phyloP scores from a whole-genome alignment of 805 yeast species.

The Hanseniaspora taiwanica region DNA sequence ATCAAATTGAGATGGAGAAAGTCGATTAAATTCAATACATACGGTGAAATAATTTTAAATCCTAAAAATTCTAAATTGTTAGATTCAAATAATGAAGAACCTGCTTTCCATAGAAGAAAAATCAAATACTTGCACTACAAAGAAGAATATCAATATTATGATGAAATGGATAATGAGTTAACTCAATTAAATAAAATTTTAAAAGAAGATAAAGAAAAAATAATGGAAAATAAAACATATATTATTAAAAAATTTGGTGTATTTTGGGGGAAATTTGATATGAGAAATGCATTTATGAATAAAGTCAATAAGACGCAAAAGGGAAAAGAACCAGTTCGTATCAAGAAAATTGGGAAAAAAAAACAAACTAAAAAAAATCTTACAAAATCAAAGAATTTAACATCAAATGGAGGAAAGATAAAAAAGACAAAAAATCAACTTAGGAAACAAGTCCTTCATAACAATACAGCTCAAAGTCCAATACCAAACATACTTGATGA shows the following conservation, averaged over 20 bases:
- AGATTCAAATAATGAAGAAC: constrained; percentile 24
- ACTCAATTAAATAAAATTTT: constrained; percentile 34
- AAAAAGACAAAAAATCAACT: no score
- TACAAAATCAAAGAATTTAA: no score
- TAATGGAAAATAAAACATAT: constrained; percentile 34
- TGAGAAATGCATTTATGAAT: constrained; percentile 13
- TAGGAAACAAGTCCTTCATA: no score
- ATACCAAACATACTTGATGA: no score
- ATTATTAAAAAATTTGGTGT: constrained; percentile 75
- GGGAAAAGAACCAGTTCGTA: neutral
- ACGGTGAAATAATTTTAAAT: constrained; percentile 25
- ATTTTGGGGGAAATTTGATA: constrained; percentile 34
- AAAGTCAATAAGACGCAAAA: constrained; percentile 7
- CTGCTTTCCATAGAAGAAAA: constrained; percentile 53
- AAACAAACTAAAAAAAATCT: constrained; percentile 1
- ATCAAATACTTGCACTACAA: constrained; percentile 67
- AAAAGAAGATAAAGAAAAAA: constrained; percentile 29
- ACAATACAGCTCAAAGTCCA: no score
- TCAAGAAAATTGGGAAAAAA: constrained; percentile 1
- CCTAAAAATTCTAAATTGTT: constrained; percentile 8
- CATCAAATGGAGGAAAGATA: neutral
- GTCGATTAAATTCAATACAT: constrained; percentile 38
- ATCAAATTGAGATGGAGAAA: constrained; percentile 65
- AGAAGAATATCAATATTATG: constrained; percentile 54
- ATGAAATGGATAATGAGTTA: constrained; percentile 68